Evolutionary conservation across 1,284 basidiomycete genomes (phyloP).

Genomic region (Schizopora paradoxa): DNA sequence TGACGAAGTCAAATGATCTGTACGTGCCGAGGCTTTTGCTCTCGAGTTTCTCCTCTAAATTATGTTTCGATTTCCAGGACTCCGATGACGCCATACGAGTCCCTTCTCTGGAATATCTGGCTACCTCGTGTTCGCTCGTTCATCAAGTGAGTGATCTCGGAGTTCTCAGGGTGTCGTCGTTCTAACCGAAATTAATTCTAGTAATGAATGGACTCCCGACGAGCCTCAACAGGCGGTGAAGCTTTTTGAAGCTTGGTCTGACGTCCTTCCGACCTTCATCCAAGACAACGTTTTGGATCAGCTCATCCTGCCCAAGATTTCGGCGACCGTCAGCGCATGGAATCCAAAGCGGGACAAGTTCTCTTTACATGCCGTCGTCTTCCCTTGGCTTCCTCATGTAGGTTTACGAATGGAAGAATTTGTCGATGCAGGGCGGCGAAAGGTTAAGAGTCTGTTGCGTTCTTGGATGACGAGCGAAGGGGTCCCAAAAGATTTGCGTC

Average conservation of each 20-base stretch:
- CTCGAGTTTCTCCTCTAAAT: too few species aligned
- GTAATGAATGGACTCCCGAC: constrained; percentile 84
- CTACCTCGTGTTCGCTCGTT: constrained; percentile 87
- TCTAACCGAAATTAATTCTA: constrained; percentile 22
- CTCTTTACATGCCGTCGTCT: constrained; percentile 77
- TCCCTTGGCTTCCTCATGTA: constrained; percentile 93
- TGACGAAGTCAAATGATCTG: constrained; percentile 26
- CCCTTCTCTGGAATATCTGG: constrained; percentile 92
- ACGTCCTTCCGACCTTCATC: constrained; percentile 85
- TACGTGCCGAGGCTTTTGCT: too few species aligned
- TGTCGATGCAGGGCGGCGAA: constrained; percentile 79
- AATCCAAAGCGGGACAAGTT: constrained; percentile 51
- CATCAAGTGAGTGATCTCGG: constrained; percentile 55
- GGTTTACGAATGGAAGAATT: constrained; percentile 76
- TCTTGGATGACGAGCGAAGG: constrained; percentile 74
- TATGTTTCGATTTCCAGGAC: constrained; percentile 38
- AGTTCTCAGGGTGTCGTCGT: background rate
- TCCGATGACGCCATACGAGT: constrained; percentile 95
- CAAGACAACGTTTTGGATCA: constrained; percentile 95
- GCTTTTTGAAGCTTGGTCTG: constrained; percentile 85
- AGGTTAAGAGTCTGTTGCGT: constrained; percentile 75
- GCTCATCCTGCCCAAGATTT: constrained; percentile 88
- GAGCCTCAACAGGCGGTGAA: constrained; percentile 72
- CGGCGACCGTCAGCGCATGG: constrained; percentile 83
- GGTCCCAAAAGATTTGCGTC: constrained; percentile 66